Percentiles rank a stretch among this genome's conserved stretches.
Evolutionary conservation across 1,284 basidiomycete species (phyloP).

Genomic region (Rhodotorula sp.): DNA sequence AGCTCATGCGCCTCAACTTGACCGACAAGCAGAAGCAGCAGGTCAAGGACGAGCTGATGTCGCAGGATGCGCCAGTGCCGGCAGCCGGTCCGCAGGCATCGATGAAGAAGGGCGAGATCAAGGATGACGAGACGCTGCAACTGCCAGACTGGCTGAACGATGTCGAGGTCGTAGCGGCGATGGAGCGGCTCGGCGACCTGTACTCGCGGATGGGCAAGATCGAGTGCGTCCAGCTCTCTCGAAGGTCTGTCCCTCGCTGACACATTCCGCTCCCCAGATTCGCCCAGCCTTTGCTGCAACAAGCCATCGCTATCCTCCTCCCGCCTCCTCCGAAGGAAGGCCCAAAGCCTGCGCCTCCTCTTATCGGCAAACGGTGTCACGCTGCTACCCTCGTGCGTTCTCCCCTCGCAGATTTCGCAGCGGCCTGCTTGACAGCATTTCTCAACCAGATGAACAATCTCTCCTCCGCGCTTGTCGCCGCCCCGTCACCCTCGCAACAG

Average conservation of each 20-base stretch:
- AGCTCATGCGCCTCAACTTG: conserved; percentile 35
- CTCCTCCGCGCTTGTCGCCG: conserved; percentile 32
- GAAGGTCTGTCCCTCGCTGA: neutral
- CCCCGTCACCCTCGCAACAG: conserved; percentile 12
- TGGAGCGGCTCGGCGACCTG: conserved; percentile 36
- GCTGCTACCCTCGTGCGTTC: conserved; percentile 35
- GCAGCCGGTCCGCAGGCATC: neutral
- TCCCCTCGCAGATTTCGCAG: neutral
- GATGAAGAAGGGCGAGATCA: neutral
- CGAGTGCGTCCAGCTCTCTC: conserved; percentile 15
- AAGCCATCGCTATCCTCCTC: conserved; percentile 31
- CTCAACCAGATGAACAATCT: conserved; percentile 39
- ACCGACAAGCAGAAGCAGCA: conserved; percentile 20
- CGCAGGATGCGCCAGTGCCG: neutral
- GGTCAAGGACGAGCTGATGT: conserved; percentile 11
- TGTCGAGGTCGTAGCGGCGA: conserved; percentile 33
- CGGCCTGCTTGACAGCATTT: neutral
- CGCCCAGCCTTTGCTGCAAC: conserved; percentile 35
- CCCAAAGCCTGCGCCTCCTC: conserved; percentile 2
- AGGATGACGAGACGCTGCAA: conserved; percentile 7
- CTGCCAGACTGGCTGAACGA: conserved; percentile 28
- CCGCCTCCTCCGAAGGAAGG: conserved; percentile 34
- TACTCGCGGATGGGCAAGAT: conserved; percentile 32
- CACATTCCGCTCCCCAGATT: conserved; percentile 2
- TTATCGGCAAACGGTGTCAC: conserved; percentile 31